phyloP scores from a whole-genome alignment of 2,329 filamentous ascomycete species.

The Arthrocladium fulminans region DNA sequence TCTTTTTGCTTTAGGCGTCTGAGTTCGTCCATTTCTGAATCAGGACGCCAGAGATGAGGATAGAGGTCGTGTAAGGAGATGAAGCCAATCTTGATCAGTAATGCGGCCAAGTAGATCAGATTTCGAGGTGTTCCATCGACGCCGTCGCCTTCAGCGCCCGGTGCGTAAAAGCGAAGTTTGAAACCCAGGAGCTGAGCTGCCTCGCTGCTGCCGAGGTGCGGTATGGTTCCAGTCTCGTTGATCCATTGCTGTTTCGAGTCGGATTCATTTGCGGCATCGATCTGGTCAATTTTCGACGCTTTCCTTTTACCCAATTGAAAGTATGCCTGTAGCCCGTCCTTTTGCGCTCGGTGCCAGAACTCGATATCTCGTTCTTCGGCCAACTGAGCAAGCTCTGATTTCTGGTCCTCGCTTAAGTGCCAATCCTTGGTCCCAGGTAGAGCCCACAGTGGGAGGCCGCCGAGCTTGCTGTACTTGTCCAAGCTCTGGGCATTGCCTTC shows the following conservation, averaged over 20 bases:
- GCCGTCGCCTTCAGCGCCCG: slow-evolving; percentile 62
- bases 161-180: slow-evolving; percentile 87
- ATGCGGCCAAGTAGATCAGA: slow-evolving; percentile 78
- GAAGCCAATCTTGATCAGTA: slow-evolving; percentile 95
- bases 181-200: slow-evolving; percentile 93
- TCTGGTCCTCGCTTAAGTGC: slow-evolving; percentile 60
- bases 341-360: slow-evolving; percentile 75
- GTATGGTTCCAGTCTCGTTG: slow-evolving; percentile 66
- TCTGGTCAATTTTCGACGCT: slow-evolving; percentile 51
- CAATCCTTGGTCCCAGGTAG: slow-evolving; percentile 59
- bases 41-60: slow-evolving; percentile 77
- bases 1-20: slow-evolving; percentile 63
- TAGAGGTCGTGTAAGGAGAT: slow-evolving; percentile 87
- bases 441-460: slow-evolving; percentile 77
- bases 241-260: slow-evolving; percentile 63
- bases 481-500: slow-evolving; percentile 41
- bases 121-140: slow-evolving; percentile 80
- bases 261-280: slow-evolving; percentile 22
- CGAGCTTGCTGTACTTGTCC: slow-evolving; percentile 28
- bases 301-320: slow-evolving; percentile 76
- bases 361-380: slow-evolving; percentile 58
- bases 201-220: slow-evolving; percentile 77
- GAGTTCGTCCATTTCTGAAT: slow-evolving; percentile 71
- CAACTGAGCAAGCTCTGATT: slow-evolving; percentile 46
- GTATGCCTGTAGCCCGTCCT: slow-evolving; percentile 71